Evolutionary conservation across 176 grass and related monocot genomes (phyloP), one percentile per base, ranked within the genome.

Genomic region (Cymbopogon citratus): DNA sequence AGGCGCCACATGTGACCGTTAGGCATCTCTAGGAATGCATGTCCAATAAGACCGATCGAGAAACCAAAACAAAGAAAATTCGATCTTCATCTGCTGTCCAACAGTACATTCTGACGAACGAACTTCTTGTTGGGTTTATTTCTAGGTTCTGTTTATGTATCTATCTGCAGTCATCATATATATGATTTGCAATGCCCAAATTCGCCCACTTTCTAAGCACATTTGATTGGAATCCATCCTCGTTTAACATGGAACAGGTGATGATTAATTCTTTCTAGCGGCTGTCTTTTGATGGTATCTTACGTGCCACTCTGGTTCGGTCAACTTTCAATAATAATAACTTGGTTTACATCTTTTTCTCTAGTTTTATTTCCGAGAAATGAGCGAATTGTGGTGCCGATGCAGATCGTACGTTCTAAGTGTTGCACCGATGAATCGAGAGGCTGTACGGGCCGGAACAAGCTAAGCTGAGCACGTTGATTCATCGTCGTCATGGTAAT

Each of bases 1-100:
- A 56, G 31, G 69, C 73, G 54, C 9, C 56, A 73, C 86, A 81
- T 85, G 83, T 86, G 82, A 94, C 85, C 86, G 86, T 91, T 88
- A 36, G 75, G 90, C 70, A 89, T 92, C 86, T 89, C 90, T 80
- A 89, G 63, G 83, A 27, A 26, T 60, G 56, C 49, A 52, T 2
- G 49, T 52, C 6, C 49, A 9, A 54, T 56, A 56, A 9, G 52
- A 56, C 52, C 16, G 9, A 71, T 34, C 21, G 24, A 5, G 9
- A 12, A 39, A 13, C 7, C 44, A 34, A 59, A n/a, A 10, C 7
- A 45, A 27, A n/a, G 4, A 19, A 57, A 38, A 56, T n/a, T n/a
- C n/a, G n/a, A 10, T 57, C 52, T 19, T 38, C 52, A 2, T 3
- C 21, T 24, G 54, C 9, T 23, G 54, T 57, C 54, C 19, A 56